Conservation (phyloP, 2,329 filamentous ascomycete genomes). For the Aspergillus quadrilineatus region DNA sequence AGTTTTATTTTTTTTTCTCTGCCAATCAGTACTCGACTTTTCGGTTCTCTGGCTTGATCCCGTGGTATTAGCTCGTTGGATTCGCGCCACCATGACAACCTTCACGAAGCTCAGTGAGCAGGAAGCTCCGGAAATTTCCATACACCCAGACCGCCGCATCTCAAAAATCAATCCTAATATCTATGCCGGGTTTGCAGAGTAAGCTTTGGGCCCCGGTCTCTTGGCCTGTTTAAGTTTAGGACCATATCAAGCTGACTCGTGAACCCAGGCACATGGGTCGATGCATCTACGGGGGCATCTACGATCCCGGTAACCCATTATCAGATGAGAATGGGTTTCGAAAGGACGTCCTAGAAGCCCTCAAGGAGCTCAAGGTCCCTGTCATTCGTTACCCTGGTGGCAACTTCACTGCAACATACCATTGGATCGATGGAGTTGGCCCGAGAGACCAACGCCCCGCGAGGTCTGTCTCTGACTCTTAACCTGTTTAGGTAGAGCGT, state of each 20-base stretch:
- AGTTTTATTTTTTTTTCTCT: conserved; percentile 1
- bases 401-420: conserved; percentile 82
- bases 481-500: neutral
- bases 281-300: conserved; percentile 84
- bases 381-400: conserved; percentile 80
- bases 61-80: neutral
- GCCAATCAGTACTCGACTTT: conserved; percentile 11
- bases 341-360: conserved; percentile 71
- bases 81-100: conserved; percentile 59
- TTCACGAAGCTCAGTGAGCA: conserved; percentile 66
- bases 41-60: neutral
- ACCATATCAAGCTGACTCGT: conserved; percentile 16
- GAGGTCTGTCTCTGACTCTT: conserved; percentile 36
- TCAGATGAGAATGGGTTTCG: conserved; percentile 74
- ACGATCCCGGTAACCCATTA: conserved; percentile 72
- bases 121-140: conserved; percentile 62
- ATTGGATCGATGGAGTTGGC: conserved; percentile 80
- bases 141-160: conserved; percentile 64
- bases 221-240: neutral
- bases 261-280: conserved; percentile 74
- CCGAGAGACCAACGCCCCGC: conserved; percentile 66
- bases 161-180: conserved; percentile 76
- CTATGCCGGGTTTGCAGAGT: conserved; percentile 84
- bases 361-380: conserved; percentile 72
- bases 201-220: conserved; percentile 32